Base-by-base conservation (phyloP, 1,284 basidiomycete genomes). In the Trichosporon sp. region DNA sequence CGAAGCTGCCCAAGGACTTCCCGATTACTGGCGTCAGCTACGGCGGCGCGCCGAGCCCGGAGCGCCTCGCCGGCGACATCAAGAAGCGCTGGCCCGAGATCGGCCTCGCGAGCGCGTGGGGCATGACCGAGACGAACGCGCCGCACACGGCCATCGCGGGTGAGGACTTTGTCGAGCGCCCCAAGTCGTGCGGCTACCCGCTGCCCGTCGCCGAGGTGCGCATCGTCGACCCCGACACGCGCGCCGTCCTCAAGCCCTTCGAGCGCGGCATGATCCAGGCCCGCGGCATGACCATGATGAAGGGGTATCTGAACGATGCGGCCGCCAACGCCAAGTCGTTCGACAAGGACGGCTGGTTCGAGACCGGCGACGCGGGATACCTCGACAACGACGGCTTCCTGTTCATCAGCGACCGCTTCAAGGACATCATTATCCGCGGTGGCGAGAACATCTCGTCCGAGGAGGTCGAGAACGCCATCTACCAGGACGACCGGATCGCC, bases 351-450 rank as follows among this genome's bases (percentile, higher is more conserved):
- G 79, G 79, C 15, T 81, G 80, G 80, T 66, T 81, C 15, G 77
- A 81, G 68, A 78, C 80, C 13, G 80, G 79, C 11, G 80, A 81
- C 73, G 69, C 74, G 1, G 80, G 73, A 1, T 75, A 63, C 58
- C 63, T 80, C 9, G 79, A 79, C 67, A 64, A 72, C 9, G 79
- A 80, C 1, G 80, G 78, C 0, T 80, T 77, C 69, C 29, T 80
- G 25, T 80, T 75, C 65, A 75, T 81, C 66, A 73, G 75, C 29
- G 80, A 81, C 67, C 70, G 80, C 3, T 47, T 67, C 68, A 72
- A 72, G 64, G 80, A 81, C 68, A 77, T 81, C 53, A 80, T 81
- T 58, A 80, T 81, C 34, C 77, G 79, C 9, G 79, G 79, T 21
- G 80, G 79, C 9, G 80, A 81, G 70, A 81, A 81, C 64, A 62